Conservation (phyloP, 2,329 filamentous ascomycete species). For the Fusarium clavum region DNA sequence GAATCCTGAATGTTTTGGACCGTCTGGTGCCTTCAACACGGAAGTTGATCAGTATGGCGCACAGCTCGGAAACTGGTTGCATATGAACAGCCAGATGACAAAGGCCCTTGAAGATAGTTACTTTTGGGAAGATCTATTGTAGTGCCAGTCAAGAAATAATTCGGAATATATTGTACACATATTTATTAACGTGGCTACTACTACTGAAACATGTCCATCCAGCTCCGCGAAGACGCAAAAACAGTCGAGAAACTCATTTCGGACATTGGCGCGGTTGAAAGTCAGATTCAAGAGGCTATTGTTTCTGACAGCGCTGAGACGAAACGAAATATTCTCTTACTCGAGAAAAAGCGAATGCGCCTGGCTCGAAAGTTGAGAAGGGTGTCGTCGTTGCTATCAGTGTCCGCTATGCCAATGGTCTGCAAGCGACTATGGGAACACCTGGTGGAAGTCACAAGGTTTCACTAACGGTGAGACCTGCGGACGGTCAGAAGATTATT, state of each 20-base stretch:
- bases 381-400: not conserved
- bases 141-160: fast-evolving
- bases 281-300: not conserved
- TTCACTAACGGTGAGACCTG: not conserved
- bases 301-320: not conserved
- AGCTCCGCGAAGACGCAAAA: not conserved
- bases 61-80: not conserved
- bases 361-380: not conserved
- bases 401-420: not conserved
- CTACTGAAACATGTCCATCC: too few relatives aligned
- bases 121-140: not conserved
- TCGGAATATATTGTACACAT: fast-evolving
- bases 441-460: not conserved
- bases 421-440: not conserved
- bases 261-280: not conserved
- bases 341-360: not conserved
- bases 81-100: not conserved
- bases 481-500: not conserved
- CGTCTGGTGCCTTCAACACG: not conserved
- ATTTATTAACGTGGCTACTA: too few relatives aligned
- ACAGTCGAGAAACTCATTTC: not conserved
- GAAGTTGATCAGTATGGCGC: not conserved
- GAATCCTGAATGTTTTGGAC: not conserved
- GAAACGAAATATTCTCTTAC: not conserved
- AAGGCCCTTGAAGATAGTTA: not conserved